Conservation (phyloP, 352 stramenopile species). For the Phytophthora sojae region DNA sequence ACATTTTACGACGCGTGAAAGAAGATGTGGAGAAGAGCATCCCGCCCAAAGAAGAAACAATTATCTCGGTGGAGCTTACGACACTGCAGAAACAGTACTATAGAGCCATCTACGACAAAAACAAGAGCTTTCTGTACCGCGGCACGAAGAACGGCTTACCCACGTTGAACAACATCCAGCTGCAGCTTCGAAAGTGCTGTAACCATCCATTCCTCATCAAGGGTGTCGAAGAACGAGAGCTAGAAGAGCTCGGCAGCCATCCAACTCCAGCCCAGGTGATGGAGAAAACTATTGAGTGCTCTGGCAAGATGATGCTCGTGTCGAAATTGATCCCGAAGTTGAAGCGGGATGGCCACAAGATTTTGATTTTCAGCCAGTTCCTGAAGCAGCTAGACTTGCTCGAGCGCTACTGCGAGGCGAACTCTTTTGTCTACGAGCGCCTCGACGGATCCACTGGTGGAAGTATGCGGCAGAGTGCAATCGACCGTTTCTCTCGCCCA, state of each 20-base stretch:
- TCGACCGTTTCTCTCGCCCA: slow-evolving; percentile 97
- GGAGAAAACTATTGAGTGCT: slow-evolving; percentile 88
- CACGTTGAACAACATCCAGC: slow-evolving; percentile 98
- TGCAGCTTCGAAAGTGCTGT: slow-evolving; percentile 99
- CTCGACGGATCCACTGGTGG: slow-evolving; percentile 93
- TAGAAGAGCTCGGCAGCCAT: slow-evolving; percentile 72
- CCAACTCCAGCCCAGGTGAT: slow-evolving; percentile 67
- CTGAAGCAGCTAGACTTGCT: slow-evolving; percentile 94
- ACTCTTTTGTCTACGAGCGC: slow-evolving; percentile 90
- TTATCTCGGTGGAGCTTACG: slow-evolving; percentile 97
- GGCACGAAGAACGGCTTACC: slow-evolving; percentile 87
- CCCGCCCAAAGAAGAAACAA: slow-evolving; percentile 97
- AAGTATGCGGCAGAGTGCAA: slow-evolving; percentile 92
- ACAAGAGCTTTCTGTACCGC: slow-evolving; percentile 96
- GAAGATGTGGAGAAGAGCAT: slow-evolving; percentile 97
- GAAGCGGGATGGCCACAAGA: slow-evolving; percentile 93
- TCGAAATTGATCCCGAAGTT: slow-evolving; percentile 92
- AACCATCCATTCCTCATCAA: slow-evolving; percentile 99
- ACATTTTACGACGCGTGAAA: slow-evolving; percentile 97
- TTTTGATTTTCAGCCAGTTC: slow-evolving; percentile 97
- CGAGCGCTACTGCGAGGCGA: slow-evolving; percentile 92
- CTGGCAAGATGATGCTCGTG: slow-evolving; percentile 92
- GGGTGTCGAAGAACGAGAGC: slow-evolving; percentile 88
- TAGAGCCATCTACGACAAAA: slow-evolving; percentile 99
- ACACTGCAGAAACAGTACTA: slow-evolving; percentile 99